Evolutionary conservation across 2,329 filamentous ascomycete genomes (phyloP), one percentile per base, ranked within the genome.

Genomic region (Aureobasidium musti): DNA sequence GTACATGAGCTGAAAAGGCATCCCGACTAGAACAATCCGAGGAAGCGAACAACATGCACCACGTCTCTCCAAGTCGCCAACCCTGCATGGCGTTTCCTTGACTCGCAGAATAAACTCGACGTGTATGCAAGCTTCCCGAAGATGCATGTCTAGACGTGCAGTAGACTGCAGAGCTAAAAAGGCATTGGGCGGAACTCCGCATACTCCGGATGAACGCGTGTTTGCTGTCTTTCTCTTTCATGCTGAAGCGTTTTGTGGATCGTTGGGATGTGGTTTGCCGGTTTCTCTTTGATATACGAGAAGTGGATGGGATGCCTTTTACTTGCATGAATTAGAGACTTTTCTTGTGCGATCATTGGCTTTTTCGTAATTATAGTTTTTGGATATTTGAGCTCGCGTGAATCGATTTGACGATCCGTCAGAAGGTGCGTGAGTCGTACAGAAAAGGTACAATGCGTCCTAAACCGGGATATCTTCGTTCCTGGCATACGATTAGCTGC

Each of bases 91-190:
- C 4, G 2, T 23, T 35, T 33, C 7, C 7, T 60, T 47, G 56
- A 60, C 56, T 11, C 47, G 56, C 56, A 59, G 39, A 45, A 59
- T 45, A 59, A 39, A 33, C 54, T 45, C 7, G 21, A 17, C 28
- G 17, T 28, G 26, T 30, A 57, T 43, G 37, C 26, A 28, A 17
- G 28, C 8, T 35, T 35, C 19, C 54, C 41, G 41, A 13, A 11
- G 56, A 60, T 47, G 39, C 56, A 60, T n/a, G 26, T 47, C 8
- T 49, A 49, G 57, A 61, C 41, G 43, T 49, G 57, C 57, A 61
- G 57, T 61, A 61, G 53, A 21, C 37, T 5, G 49, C 49, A 45
- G 19, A 26, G 56, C 39, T 60, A 47, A 39, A 41, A 47, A 23
- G 19, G 10, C 3, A 37, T 28, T 10, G 37, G 28, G 30, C 43